Evolutionary conservation across 2,329 filamentous ascomycete genomes (phyloP), one percentile per base, ranked within the genome.

Genomic region (Trichoderma sp.): DNA sequence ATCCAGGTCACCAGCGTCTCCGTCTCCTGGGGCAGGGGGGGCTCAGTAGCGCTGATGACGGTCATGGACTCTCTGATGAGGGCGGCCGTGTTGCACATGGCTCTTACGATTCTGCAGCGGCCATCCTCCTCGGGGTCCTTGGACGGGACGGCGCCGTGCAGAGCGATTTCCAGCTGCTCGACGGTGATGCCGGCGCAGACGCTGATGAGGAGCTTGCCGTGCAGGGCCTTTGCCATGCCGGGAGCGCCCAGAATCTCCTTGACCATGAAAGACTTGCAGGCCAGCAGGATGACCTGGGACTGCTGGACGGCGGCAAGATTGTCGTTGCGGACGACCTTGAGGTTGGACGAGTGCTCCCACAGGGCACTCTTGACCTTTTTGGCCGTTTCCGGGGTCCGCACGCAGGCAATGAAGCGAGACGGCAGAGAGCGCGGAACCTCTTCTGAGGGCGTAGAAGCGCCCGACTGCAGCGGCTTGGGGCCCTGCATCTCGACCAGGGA

Each of bases 51-150:
- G 57, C 87, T 89, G 72, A 97, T 90, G 64, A 95, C 88, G 4
- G 90, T 94, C 91, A 95, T 95, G 72, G 87, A 89, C 78, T 96
- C 90, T 56, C 92, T 82, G 68, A 96, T 90, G 58, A 92, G 84
- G 29, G 89, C 89, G 12, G 92, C 92, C 0, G 91, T 94, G 81
- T 96, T 96, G 72, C 92, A 92, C 87, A 96, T 93, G 65, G 90
- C 92, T 35, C 92, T 85, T 5, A 96, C 89, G 53, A 95, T 84
- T 50, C 86, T 83, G 78, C 87, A 91, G 45, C 82, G 80, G 32
- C 83, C 82, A 66, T 82, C 81, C 66, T 80, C 76, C 5, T 80
- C 79, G 17, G 81, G 77, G 71, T 81, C 79, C 70, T 83, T 78
- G n/a, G 79, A 78, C 42, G 84, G 81, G 22, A 84, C 79, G 10